Evolutionary conservation across 306 rosid genomes (phyloP), one percentile per base, ranked within the genome.

Genomic region (Arachis hypogaea): DNA sequence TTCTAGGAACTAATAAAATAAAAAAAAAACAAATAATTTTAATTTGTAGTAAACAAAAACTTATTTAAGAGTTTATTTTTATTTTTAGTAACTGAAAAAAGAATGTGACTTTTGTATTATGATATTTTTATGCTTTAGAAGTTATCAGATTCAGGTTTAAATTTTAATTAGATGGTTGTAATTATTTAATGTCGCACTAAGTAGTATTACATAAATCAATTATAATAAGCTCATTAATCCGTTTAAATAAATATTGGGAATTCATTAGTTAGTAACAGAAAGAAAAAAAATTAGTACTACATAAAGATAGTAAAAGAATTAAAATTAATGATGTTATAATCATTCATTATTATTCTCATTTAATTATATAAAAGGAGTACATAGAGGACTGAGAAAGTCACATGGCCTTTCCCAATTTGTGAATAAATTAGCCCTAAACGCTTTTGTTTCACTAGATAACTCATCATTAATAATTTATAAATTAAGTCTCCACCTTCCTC

Each of bases 351-450:
- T 64, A 52, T 52, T 33, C 36, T 3, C 38, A 33, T 3, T 33
- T 33, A 33, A 33, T 33, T 4, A 33, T 33, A 33, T 33, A 33
- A 33, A 7, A 38, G 3, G 30, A 18, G 9, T 28, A 46, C 28
- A 14, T 14, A 14, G 49, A 47, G 51, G 9, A 51, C 2, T 28
- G 65, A 52, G 28, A 72, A 63, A 74, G 56, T 63, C 78, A 74
- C 78, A 42, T 74, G 71, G 65, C 29, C 12, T 41, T 72, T 61
- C 50, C 9, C 28, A 43, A 42, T 1, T 29, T 66, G 28, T 49
- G n/a, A 50, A 65, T 4, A 45, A 22, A 14, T 41, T 18, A 65
- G 11, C 30, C 40, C 9, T 52, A 52, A n/a, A 22, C 28, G 16
- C 14, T 5, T 5, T 1, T 52, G 7, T 52, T 14, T 51, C 50